Conservation (phyloP, 306 rosid species). For the Cucumis melo region DNA sequence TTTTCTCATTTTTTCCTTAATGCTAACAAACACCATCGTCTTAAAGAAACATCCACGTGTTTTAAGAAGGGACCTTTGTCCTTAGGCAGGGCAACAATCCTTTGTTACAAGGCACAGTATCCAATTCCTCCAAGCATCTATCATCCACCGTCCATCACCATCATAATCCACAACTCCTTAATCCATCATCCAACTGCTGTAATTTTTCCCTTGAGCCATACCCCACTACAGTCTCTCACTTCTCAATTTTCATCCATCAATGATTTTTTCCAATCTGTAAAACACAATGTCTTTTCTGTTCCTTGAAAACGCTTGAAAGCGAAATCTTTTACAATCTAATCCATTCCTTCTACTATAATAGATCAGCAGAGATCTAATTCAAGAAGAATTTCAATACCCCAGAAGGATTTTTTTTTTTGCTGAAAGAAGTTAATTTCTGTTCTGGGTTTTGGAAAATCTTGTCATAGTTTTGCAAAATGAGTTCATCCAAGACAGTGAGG, state of each 20-base stretch:
- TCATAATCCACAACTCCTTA: neutral
- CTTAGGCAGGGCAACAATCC: neutral
- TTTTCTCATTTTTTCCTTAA: neutral
- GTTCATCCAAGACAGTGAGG: slow-evolving; percentile 47
- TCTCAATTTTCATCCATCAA: neutral
- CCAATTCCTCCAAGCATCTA: neutral
- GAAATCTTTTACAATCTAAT: neutral
- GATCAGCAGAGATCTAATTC: neutral
- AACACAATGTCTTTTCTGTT: neutral
- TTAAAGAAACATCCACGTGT: neutral
- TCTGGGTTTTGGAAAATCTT: neutral
- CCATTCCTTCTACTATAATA: neutral
- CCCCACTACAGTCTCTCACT: neutral
- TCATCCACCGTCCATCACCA: neutral
- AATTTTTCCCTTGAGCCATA: neutral
- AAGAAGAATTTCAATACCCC: neutral
- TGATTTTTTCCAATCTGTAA: neutral
- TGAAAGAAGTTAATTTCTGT: neutral
- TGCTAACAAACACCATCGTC: no score
- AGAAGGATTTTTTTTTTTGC: neutral
- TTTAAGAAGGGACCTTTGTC: neutral
- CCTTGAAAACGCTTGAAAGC: neutral
- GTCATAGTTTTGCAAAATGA: slow-evolving; percentile 21
- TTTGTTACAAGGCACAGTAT: neutral
- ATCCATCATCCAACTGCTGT: neutral